These are phyloP conservation scores for Globisporangium parvum DNA, from an alignment of 352 stramenopile genomes.

Conservation along the genomic window DNA sequence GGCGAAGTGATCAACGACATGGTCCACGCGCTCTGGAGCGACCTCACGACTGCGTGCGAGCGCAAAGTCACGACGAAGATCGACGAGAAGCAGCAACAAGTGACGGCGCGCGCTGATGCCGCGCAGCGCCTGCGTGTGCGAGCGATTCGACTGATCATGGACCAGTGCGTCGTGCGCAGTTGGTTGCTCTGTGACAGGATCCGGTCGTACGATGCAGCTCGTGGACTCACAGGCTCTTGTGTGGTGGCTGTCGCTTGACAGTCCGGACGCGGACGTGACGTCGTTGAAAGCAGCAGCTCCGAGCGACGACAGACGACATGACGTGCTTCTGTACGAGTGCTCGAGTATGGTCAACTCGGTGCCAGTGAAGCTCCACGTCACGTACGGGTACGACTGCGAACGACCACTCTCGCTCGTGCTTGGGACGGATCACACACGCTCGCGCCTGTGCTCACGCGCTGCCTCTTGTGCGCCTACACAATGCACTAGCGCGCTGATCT, in stretches of 20 bases:
- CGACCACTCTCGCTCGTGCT: background rate
- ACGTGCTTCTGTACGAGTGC: constrained; percentile 77
- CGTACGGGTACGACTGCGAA: constrained; percentile 43
- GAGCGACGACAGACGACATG: constrained; percentile 24
- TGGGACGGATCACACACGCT: background rate
- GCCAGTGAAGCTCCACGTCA: constrained; percentile 67
- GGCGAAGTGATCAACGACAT: constrained; percentile 66
- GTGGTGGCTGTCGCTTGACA: constrained; percentile 12
- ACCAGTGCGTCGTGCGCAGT: constrained; percentile 48
- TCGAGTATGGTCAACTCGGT: constrained; percentile 68
- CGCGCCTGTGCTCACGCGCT: background rate
- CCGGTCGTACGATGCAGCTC: background rate
- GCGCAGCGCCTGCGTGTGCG: constrained; percentile 52
- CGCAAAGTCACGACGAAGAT: constrained; percentile 60
- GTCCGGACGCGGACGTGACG: constrained; percentile 38
- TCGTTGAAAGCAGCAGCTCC: constrained; percentile 27
- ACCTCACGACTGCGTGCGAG: constrained; percentile 50
- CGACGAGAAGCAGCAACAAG: constrained; percentile 74
- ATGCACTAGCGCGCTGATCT: constrained; percentile 43
- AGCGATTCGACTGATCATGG: constrained; percentile 52
- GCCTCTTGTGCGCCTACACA: background rate
- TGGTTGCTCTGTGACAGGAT: no score
- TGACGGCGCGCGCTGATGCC: constrained; percentile 48
- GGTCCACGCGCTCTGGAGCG: constrained; percentile 60
- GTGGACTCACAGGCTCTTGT: background rate